Evolutionary conservation across 345 rosid species (phyloP).

Genomic region (Arabis hirsuta): DNA sequence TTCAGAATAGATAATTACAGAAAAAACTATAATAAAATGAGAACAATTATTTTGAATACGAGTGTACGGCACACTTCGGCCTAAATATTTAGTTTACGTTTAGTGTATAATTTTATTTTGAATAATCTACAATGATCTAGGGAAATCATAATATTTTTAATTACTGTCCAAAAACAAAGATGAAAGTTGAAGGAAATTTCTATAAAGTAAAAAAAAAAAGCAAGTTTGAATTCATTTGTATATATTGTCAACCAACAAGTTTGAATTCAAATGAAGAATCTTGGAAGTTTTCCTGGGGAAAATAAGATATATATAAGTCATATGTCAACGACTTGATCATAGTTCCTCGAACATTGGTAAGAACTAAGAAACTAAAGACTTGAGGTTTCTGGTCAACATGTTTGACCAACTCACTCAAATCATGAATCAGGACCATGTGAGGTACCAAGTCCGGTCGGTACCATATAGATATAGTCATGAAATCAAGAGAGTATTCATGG

Average conservation of each 20-base stretch:
- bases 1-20: too few species aligned
- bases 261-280: constrained; percentile 25
- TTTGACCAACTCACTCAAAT: constrained; percentile 27
- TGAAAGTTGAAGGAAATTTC: constrained; percentile 11
- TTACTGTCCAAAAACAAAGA: not conserved
- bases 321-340: constrained; percentile 33
- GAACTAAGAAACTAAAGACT: not conserved
- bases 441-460: not conserved
- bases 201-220: not conserved
- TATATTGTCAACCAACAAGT: not conserved
- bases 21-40: too few species aligned
- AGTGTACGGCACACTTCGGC: too few species aligned
- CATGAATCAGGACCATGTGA: not conserved
- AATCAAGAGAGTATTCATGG: too few species aligned
- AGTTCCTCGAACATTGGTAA: constrained; percentile 21
- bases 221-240: constrained; percentile 19
- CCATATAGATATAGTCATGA: too few species aligned
- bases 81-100: too few species aligned
- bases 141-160: not conserved
- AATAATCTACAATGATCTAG: not conserved
- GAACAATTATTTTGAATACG: too few species aligned
- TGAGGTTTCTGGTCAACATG: constrained; percentile 33
- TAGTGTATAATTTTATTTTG: too few species aligned
- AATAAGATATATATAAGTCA: constrained; percentile 1
- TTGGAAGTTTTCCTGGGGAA: not conserved